Conservation (phyloP, 2,329 filamentous ascomycete genomes). For the Fusarium sacchari region DNA sequence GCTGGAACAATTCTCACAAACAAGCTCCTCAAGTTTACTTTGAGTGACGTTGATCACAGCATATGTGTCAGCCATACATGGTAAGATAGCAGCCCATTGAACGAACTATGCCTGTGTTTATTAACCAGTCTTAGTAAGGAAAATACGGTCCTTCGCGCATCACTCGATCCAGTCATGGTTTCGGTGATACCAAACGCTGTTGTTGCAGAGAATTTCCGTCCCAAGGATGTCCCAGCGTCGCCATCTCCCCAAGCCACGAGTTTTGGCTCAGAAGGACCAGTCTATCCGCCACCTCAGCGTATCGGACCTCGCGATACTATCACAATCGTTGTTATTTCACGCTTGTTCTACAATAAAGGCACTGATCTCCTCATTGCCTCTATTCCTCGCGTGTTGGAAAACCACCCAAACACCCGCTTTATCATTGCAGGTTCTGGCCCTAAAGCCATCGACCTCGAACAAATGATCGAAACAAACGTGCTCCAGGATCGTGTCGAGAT, state of each 20-base stretch:
- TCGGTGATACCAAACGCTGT: constrained; percentile 98
- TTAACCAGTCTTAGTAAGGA: constrained; percentile 76
- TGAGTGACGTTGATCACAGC: constrained; percentile 97
- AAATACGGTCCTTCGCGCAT: constrained; percentile 94
- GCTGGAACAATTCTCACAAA: constrained; percentile 96
- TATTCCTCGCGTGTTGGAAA: constrained; percentile 89
- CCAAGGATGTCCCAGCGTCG: constrained; percentile 57
- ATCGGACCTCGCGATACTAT: constrained; percentile 87
- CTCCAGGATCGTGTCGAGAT: constrained; percentile 94
- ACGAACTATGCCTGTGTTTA: background rate
- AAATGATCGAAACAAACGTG: constrained; percentile 96
- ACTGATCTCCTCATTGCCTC: constrained; percentile 96
- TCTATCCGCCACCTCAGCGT: constrained; percentile 66
- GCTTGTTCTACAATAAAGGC: constrained; percentile 98
- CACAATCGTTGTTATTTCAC: constrained; percentile 96
- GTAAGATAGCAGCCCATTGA: constrained; percentile 57
- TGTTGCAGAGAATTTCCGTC: constrained; percentile 94
- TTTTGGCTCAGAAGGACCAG: constrained; percentile 51
- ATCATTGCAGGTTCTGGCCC: constrained; percentile 96
- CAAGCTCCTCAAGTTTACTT: constrained; percentile 93
- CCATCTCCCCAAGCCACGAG: constrained; percentile 42
- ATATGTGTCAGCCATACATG: constrained; percentile 99
- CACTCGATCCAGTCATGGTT: constrained; percentile 94
- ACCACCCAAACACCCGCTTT: constrained; percentile 93
- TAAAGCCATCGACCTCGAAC: constrained; percentile 96